Conservation (phyloP, 352 stramenopile species). For the Sclerospora graminicola region DNA sequence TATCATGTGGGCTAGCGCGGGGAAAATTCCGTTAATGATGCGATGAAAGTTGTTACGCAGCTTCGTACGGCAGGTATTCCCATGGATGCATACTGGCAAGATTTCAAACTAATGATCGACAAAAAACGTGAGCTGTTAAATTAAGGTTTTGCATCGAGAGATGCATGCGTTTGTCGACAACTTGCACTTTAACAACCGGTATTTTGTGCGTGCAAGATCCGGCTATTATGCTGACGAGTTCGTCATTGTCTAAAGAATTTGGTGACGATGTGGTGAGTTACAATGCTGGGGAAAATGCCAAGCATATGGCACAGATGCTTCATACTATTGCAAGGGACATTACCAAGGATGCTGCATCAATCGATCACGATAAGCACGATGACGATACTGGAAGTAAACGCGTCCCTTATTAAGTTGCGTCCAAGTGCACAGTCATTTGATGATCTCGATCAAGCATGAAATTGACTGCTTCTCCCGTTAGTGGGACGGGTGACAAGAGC, state of each 20-base stretch:
- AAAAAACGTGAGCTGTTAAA: constrained; percentile 38
- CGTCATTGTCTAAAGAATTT: constrained; percentile 1
- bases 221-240: constrained; percentile 27
- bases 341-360: not conserved
- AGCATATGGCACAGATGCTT: not conserved
- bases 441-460: no score
- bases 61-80: constrained; percentile 42
- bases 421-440: no score
- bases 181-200: constrained; percentile 72
- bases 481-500: no score
- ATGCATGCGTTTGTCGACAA: constrained; percentile 58
- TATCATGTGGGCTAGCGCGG: constrained; percentile 63
- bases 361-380: no score
- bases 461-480: no score
- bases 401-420: no score
- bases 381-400: no score
- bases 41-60: constrained; percentile 13
- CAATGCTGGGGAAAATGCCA: not conserved
- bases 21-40: constrained; percentile 13
- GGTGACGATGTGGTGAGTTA: constrained; percentile 3
- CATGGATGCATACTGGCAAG: constrained; percentile 74
- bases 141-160: constrained; percentile 29
- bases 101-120: constrained; percentile 39
- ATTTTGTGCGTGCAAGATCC: constrained; percentile 62
- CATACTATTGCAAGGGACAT: not conserved